Evolutionary conservation across 1,284 basidiomycete species (phyloP).

Genomic region (Sanguinoderma infundibulare): DNA sequence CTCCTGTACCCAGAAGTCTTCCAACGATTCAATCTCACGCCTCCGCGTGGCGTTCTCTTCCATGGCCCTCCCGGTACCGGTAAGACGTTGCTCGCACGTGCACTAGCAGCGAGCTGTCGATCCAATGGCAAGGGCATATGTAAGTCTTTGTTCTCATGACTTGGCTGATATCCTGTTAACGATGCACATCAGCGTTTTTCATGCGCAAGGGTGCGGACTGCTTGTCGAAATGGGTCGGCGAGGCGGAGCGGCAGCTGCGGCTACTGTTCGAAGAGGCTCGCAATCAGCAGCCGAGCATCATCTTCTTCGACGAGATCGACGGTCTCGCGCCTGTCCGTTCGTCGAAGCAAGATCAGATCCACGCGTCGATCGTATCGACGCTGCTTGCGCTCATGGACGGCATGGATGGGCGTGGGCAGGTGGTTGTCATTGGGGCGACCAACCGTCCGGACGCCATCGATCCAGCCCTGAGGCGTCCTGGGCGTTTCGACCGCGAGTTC

Average conservation of each 20-base stretch:
- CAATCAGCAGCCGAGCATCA: slow-evolving; percentile 92
- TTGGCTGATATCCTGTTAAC: no score
- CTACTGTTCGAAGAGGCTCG: slow-evolving; percentile 97
- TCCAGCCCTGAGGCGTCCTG: slow-evolving; percentile 92
- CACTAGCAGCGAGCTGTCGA: slow-evolving; percentile 92
- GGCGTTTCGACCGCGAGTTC: slow-evolving; percentile 97
- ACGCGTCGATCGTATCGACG: slow-evolving; percentile 97
- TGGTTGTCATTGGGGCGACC: slow-evolving; percentile 98
- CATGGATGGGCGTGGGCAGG: slow-evolving; percentile 98
- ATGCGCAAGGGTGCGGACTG: slow-evolving; percentile 99
- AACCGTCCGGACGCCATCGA: slow-evolving; percentile 98
- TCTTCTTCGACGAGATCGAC: slow-evolving; percentile 99
- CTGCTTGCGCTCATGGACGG: slow-evolving; percentile 98
- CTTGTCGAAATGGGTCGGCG: slow-evolving; percentile 99
- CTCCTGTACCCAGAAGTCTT: slow-evolving; percentile 98
- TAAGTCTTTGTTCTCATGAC: slow-evolving; percentile 42
- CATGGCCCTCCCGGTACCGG: slow-evolving; percentile 96
- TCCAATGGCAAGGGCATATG: slow-evolving; percentile 90
- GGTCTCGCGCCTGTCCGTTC: slow-evolving; percentile 97
- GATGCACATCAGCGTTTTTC: slow-evolving; percentile 98
- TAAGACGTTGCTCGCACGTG: slow-evolving; percentile 92
- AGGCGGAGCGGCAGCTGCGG: slow-evolving; percentile 95
- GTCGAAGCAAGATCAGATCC: slow-evolving; percentile 98
- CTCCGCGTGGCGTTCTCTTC: slow-evolving; percentile 96
- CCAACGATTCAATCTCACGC: slow-evolving; percentile 93